Evolutionary conservation across 2,329 filamentous ascomycete species (phyloP).

Genomic region (Aureobasidium sp.): DNA sequence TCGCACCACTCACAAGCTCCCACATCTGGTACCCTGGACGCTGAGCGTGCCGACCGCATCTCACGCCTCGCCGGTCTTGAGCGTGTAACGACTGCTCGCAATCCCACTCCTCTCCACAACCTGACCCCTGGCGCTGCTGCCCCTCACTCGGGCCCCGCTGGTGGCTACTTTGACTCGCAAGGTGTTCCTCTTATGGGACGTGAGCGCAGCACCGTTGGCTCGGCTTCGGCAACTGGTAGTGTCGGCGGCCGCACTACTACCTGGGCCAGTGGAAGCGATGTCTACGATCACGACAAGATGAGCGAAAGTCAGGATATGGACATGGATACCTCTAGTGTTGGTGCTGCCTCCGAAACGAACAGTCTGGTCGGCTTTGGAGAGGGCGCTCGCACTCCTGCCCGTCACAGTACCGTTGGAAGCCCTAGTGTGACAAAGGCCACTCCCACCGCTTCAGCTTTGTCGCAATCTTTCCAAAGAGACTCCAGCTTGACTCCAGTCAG

Average conservation of each 20-base stretch:
- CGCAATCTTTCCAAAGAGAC: constrained; percentile 23
- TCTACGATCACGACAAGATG: constrained; percentile 56
- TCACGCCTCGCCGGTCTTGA: constrained; percentile 90
- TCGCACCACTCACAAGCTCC: constrained; percentile 35
- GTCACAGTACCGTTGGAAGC: constrained; percentile 64
- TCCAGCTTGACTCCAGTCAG: constrained; percentile 24
- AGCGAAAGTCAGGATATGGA: constrained; percentile 46
- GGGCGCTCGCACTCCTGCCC: constrained; percentile 56
- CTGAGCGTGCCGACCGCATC: constrained; percentile 89
- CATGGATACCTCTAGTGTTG: constrained; percentile 51
- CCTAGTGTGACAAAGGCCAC: constrained; percentile 49
- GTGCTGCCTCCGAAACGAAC: constrained; percentile 75
- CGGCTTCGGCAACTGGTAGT: constrained; percentile 78
- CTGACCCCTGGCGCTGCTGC: constrained; percentile 38
- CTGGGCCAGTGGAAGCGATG: constrained; percentile 60
- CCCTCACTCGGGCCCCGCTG: constrained; percentile 28
- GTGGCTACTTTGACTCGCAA: constrained; percentile 73
- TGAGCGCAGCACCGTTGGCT: constrained; percentile 83
- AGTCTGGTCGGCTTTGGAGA: constrained; percentile 89
- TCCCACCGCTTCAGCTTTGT: constrained; percentile 15
- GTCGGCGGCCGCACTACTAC: constrained; percentile 51
- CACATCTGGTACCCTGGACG: constrained; percentile 61
- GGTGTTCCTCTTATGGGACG: constrained; percentile 55
- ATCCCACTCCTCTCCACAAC: constrained; percentile 29
- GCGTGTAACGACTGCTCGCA: constrained; percentile 68